phyloP scores from a whole-genome alignment of 345 rosid species.

The Eucalyptus curtisii region DNA sequence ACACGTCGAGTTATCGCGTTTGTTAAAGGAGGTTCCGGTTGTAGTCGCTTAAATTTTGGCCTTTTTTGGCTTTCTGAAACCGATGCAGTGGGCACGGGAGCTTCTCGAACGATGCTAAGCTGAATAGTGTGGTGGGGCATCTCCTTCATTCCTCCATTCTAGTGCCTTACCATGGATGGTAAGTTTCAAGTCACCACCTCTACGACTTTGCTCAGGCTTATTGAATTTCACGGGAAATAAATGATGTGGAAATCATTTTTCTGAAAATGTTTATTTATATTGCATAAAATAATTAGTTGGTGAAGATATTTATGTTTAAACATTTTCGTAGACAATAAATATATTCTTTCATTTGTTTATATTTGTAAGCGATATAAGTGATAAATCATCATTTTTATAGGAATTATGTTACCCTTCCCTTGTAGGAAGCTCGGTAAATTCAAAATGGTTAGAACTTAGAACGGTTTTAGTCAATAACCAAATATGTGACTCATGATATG shows the following conservation, averaged over 20 bases:
- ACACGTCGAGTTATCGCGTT: neutral
- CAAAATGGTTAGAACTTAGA: neutral
- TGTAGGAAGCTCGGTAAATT: neutral
- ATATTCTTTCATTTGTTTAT: neutral
- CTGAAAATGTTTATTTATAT: neutral
- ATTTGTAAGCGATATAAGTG: neutral
- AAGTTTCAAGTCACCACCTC: neutral
- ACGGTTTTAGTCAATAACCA: neutral
- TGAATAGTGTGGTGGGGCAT: conserved; percentile 81
- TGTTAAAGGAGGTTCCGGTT: neutral
- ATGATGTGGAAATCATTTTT: neutral
- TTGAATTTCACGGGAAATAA: neutral
- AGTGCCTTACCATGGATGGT: conserved; percentile 98
- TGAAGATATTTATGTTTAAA: neutral
- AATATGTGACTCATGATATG: neutral
- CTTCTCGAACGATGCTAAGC: conserved; percentile 60
- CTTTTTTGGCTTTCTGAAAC: neutral
- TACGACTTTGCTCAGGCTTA: neutral
- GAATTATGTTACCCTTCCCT: neutral
- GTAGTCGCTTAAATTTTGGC: neutral
- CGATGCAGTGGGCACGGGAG: conserved; percentile 81
- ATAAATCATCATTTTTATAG: neutral
- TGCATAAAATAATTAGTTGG: neutral
- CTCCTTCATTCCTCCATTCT: conserved; percentile 83
- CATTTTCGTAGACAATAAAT: neutral